Conservation (phyloP, 352 stramenopile species). For the Pythium biforme region DNA sequence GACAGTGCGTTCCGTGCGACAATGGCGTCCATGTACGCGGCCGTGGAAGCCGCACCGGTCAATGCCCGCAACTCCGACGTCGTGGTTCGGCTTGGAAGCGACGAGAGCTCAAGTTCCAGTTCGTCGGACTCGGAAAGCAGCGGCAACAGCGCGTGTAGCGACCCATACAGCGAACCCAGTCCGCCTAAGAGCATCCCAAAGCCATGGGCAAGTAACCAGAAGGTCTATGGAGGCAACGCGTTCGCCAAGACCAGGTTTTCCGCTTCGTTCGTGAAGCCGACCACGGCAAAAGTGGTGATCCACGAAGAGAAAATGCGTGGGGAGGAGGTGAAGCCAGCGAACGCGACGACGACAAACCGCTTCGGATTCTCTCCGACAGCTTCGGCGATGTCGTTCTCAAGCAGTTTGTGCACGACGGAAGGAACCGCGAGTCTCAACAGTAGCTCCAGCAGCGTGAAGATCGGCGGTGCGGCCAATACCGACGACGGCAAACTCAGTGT, state of each 20-base stretch:
- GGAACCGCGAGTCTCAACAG: constrained; percentile 2
- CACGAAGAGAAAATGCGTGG: neutral
- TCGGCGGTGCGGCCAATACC: neutral
- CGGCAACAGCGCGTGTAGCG: neutral
- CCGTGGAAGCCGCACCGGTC: neutral
- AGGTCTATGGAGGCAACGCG: neutral
- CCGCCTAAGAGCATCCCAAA: neutral
- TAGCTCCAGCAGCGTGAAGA: constrained; percentile 1
- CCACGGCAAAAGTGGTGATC: neutral
- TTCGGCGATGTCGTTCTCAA: neutral
- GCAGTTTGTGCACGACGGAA: constrained; percentile 2
- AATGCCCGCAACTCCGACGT: constrained; percentile 1
- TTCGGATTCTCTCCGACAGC: neutral
- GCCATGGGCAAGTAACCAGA: neutral
- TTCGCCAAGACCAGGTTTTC: neutral
- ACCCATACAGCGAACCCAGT: constrained; percentile 10
- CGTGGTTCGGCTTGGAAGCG: neutral
- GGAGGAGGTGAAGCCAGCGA: neutral
- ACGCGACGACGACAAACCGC: neutral
- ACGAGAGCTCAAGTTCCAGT: constrained; percentile 5
- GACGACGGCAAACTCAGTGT: constrained; percentile 1
- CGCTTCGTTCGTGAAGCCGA: neutral
- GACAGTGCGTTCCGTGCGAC: neutral
- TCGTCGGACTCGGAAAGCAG: constrained; percentile 9
- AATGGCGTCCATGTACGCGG: constrained; percentile 3